Conservation (phyloP, 148 eudicot genomes). For the Chenopodium quinoa region DNA sequence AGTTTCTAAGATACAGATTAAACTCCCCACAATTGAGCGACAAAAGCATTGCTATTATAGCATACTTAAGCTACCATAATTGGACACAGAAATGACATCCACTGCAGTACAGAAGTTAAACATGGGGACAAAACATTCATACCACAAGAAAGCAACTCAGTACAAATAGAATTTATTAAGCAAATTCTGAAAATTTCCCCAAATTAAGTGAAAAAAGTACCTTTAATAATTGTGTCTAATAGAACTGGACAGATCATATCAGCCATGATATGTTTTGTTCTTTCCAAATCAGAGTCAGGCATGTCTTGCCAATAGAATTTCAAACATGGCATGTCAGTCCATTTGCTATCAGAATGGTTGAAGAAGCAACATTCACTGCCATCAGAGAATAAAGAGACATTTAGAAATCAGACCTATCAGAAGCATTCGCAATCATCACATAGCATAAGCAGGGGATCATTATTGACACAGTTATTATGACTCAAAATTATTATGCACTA, state of each 20-base stretch:
- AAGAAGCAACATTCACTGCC: constrained; percentile 83
- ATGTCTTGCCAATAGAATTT: constrained; percentile 75
- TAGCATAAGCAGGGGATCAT: neutral
- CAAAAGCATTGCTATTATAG: neutral
- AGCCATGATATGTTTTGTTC: constrained; percentile 59
- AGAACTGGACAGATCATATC: constrained; percentile 69
- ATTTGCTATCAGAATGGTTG: constrained; percentile 42
- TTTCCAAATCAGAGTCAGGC: constrained; percentile 52
- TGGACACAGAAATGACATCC: neutral
- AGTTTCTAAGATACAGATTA: neutral
- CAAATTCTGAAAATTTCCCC: neutral
- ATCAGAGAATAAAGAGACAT: constrained; percentile 12
- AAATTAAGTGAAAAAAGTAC: constrained; percentile 31
- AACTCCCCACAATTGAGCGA: neutral
- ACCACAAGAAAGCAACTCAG: neutral
- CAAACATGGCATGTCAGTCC: constrained; percentile 64
- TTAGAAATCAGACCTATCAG: neutral
- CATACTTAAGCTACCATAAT: neutral
- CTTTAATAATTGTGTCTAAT: constrained; percentile 79
- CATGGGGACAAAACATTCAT: neutral
- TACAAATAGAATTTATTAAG: neutral
- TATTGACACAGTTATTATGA: neutral
- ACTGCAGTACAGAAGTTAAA: neutral
- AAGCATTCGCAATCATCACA: neutral
- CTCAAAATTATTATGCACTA: neutral